Evolutionary conservation across 2,329 filamentous ascomycete genomes (phyloP).

Genomic region (Paecilomyces niveus): DNA sequence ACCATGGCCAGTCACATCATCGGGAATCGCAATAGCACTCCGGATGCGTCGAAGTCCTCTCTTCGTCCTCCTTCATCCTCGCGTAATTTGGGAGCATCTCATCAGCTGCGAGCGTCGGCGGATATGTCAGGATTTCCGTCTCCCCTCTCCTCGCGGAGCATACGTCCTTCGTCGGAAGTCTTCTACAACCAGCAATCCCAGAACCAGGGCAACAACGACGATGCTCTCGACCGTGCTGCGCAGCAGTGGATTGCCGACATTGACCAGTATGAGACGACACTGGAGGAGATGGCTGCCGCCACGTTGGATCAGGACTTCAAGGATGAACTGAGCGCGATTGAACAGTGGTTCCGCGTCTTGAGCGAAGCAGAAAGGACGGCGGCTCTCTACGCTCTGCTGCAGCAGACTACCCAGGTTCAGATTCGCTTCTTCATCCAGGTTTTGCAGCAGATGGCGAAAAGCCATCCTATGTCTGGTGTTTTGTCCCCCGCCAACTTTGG

Average conservation of each 20-base stretch:
- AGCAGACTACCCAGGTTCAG: conserved; percentile 98
- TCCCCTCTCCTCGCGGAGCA: conserved; percentile 65
- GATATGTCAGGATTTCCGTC: conserved; percentile 84
- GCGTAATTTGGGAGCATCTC: conserved; percentile 67
- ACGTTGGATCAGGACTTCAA: conserved; percentile 99
- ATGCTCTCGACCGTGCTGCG: conserved; percentile 85
- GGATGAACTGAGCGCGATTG: conserved; percentile 95
- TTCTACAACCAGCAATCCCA: conserved; percentile 72
- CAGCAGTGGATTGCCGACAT: conserved; percentile 99
- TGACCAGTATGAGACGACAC: conserved; percentile 95
- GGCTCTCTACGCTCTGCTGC: conserved; percentile 86
- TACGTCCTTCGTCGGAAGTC: conserved; percentile 91
- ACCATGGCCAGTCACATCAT: conserved; percentile 58
- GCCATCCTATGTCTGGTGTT: conserved; percentile 92
- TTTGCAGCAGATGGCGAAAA: conserved; percentile 97
- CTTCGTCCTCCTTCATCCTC: conserved; percentile 80
- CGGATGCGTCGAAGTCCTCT: conserved; percentile 75
- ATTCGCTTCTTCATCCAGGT: conserved; percentile 99
- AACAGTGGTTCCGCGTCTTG: conserved; percentile 97
- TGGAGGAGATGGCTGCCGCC: conserved; percentile 97
- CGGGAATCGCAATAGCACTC: conserved; percentile 93
- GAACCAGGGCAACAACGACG: conserved; percentile 64
- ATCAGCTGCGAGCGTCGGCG: conserved; percentile 87
- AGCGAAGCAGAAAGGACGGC: conserved; percentile 96
- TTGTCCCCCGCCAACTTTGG: conserved; percentile 87